Evolutionary conservation across 805 yeast genomes (phyloP).

Genomic region (Zygoascus bituminiphila): DNA sequence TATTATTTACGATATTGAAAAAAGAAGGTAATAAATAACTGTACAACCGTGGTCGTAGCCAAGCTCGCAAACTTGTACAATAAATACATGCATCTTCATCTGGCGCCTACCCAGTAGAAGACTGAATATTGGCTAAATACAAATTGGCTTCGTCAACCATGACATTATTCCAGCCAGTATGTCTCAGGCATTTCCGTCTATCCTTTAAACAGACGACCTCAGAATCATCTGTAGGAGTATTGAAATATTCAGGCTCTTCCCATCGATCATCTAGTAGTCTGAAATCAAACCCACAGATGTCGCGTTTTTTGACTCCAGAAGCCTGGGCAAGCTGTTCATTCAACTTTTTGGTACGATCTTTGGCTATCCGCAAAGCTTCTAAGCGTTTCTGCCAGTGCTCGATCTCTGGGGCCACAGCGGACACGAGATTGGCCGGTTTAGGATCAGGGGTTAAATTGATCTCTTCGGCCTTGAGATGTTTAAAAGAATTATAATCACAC

Average conservation of each 20-base stretch:
- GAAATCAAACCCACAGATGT: conserved; percentile 20
- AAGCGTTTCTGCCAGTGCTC: conserved; percentile 7
- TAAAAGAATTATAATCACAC: not conserved
- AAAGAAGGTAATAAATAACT: too few relatives aligned
- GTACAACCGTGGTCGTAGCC: too few relatives aligned
- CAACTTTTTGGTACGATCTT: conserved; percentile 18
- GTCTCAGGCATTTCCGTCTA: conserved; percentile 19
- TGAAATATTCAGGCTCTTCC: conserved; percentile 1
- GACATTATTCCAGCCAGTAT: conserved; percentile 16
- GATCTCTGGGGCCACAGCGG: not conserved
- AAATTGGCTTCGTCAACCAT: conserved; percentile 9
- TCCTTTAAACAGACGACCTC: conserved; percentile 15
- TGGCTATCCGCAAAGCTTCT: conserved; percentile 13
- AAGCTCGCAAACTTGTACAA: too few relatives aligned
- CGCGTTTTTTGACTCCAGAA: conserved; percentile 18
- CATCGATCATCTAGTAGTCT: conserved; percentile 9
- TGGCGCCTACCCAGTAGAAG: not conserved
- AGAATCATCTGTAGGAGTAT: not conserved
- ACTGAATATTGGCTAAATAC: not conserved
- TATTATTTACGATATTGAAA: not conserved
- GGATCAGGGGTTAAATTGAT: not conserved
- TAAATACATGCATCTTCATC: not conserved
- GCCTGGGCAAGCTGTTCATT: conserved; percentile 19
- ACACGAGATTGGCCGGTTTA: not conserved
- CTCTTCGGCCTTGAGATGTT: not conserved